Conservation (phyloP, 805 yeast genomes). For the Metschnikowia cerradonensis region DNA sequence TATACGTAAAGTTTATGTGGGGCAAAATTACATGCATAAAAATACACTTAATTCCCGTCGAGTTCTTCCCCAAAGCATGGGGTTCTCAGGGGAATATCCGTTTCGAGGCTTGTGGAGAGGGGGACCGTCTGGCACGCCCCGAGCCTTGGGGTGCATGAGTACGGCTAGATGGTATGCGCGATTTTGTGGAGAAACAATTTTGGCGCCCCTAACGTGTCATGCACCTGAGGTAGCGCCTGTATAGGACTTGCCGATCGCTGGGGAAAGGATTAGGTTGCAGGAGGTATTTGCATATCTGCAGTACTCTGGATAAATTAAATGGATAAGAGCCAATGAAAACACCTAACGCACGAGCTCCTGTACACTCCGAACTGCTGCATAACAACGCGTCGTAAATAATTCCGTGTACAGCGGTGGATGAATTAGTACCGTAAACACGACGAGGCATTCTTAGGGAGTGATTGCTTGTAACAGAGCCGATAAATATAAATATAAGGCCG, state of each 20-base stretch:
- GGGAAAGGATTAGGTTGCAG: background rate
- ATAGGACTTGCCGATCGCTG: background rate
- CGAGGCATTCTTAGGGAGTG: background rate
- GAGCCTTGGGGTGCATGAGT: background rate
- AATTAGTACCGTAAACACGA: background rate
- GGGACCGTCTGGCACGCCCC: background rate
- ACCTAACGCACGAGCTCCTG: background rate
- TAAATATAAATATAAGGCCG: background rate
- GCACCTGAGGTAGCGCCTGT: background rate
- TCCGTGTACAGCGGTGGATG: background rate
- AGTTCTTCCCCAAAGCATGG: too few species aligned
- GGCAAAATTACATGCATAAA: too few species aligned
- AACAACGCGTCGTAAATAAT: background rate
- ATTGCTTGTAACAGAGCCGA: background rate
- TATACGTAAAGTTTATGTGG: too few species aligned
- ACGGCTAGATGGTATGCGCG: slow-evolving; percentile 1
- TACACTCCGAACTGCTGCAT: background rate
- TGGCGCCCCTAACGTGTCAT: background rate
- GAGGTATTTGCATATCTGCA: background rate
- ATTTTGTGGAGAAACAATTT: background rate
- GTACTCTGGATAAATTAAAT: background rate
- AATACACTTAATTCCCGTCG: too few species aligned
- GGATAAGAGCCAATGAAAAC: background rate
- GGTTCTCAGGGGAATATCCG: background rate
- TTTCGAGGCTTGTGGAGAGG: background rate